These are phyloP conservation scores for Quercus mongolica DNA, from an alignment of 306 rosid genomes.

Conservation along the genomic window DNA sequence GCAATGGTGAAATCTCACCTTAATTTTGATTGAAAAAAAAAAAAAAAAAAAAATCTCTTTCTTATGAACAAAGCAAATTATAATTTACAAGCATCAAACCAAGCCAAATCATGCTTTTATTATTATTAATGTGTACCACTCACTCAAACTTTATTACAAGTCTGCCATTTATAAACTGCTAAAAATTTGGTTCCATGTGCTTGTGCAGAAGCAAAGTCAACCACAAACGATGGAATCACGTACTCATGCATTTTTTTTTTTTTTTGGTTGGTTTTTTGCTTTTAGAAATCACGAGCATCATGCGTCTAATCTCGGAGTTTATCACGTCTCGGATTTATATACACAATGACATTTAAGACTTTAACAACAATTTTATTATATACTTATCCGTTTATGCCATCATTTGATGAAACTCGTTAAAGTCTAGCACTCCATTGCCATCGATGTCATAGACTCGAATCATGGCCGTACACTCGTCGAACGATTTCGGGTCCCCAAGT, in stretches of 20 bases:
- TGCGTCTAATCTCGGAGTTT: too few relatives aligned
- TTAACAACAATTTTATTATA: too few relatives aligned
- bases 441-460: constrained; percentile 58
- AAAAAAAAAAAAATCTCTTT: background rate
- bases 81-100: background rate
- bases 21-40: too few relatives aligned
- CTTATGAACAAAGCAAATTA: background rate
- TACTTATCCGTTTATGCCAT: constrained; percentile 31
- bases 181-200: background rate
- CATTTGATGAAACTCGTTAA: constrained; percentile 70
- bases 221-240: background rate
- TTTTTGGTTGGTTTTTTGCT: too few relatives aligned
- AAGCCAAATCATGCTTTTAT: background rate
- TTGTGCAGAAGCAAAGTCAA: background rate
- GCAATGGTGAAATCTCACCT: background rate
- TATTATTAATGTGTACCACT: background rate
- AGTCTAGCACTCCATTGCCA: constrained; percentile 71
- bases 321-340: too few relatives aligned
- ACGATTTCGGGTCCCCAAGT: constrained; percentile 59
- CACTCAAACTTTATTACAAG: background rate
- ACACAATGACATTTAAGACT: too few relatives aligned
- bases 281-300: too few relatives aligned
- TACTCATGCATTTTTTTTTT: background rate
- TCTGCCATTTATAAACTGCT: background rate
- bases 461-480: constrained; percentile 65